phyloP scores from a whole-genome alignment of 2,329 filamentous ascomycete genomes.

The Arthrobotrys sphaeroides region DNA sequence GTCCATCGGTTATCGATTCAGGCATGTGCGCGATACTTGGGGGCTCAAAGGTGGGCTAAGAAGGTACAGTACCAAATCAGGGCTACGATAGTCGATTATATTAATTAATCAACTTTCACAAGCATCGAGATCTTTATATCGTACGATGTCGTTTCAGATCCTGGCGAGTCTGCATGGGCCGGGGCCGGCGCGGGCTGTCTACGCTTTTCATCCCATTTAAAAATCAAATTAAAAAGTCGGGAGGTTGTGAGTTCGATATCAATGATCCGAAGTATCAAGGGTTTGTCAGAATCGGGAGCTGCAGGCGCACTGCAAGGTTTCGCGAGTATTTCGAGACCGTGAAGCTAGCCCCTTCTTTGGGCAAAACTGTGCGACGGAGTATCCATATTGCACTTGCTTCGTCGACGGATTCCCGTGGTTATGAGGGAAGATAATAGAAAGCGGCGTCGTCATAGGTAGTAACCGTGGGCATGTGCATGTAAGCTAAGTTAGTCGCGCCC shows the following conservation, averaged over 20 bases:
- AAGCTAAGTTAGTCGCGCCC: not conserved
- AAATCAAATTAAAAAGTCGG: slow-evolving; percentile 9
- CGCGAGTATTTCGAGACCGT: slow-evolving; percentile 5
- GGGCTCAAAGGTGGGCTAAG: too few species aligned
- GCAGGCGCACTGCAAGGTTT: slow-evolving; percentile 50
- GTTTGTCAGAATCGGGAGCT: slow-evolving; percentile 28
- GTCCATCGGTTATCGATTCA: not conserved
- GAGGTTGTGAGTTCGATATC: slow-evolving; percentile 2
- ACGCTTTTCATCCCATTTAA: not conserved
- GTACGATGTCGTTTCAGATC: slow-evolving; percentile 10
- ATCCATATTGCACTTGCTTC: not conserved
- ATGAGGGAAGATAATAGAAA: slow-evolving; percentile 1
- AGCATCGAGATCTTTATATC: slow-evolving; percentile 12
- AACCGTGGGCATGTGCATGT: too few species aligned
- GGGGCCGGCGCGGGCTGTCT: not conserved
- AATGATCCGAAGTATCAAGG: slow-evolving; percentile 30
- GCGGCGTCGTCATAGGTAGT: too few species aligned
- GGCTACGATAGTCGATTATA: not conserved
- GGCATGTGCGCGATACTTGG: too few species aligned
- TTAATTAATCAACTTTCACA: not conserved
- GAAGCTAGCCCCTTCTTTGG: slow-evolving; percentile 21
- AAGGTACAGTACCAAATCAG: too few species aligned
- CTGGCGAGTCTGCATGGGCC: not conserved
- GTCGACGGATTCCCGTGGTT: slow-evolving; percentile 19
- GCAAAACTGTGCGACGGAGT: slow-evolving; percentile 37